These are phyloP conservation scores for Pleurotus tuoliensis DNA, from an alignment of 768 basidiomycete species.

Conservation along the genomic window DNA sequence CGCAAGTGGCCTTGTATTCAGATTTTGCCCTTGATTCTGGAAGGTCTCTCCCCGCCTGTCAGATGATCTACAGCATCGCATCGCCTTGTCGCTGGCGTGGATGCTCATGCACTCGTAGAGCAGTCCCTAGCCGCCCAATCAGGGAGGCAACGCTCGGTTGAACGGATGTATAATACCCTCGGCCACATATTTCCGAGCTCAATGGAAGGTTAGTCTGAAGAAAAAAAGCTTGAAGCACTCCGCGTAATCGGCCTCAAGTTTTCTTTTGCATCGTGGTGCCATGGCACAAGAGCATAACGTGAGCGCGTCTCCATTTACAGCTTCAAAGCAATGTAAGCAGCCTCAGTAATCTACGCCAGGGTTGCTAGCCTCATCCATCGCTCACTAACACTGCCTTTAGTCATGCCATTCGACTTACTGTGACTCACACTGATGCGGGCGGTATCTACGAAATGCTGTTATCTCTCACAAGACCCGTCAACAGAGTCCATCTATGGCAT, in stretches of 20 bases:
- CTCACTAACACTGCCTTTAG: conserved; percentile 9
- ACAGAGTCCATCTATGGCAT: neutral
- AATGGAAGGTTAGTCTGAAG: too few relatives aligned
- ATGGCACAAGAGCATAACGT: neutral
- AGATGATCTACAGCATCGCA: conserved; percentile 2
- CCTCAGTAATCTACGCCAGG: neutral
- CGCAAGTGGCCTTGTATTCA: too few relatives aligned
- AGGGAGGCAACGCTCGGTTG: neutral
- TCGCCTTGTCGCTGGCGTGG: neutral
- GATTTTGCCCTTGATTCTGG: neutral
- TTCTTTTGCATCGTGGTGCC: neutral
- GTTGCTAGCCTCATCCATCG: neutral
- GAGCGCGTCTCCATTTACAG: neutral
- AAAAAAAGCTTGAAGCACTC: too few relatives aligned
- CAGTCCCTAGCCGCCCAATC: neutral
- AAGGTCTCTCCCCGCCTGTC: neutral
- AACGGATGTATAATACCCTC: neutral
- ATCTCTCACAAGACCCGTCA: neutral
- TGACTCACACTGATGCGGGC: conserved; percentile 3
- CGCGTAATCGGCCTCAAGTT: neutral
- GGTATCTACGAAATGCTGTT: conserved; percentile 5
- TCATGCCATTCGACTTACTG: neutral
- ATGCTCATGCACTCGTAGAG: neutral
- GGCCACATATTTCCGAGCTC: too few relatives aligned
- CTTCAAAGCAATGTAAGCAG: conserved; percentile 2